These are phyloP conservation scores for Dendrocalamus latiflorus DNA, from an alignment of 202 grass and related monocot species.

Conservation along the genomic window DNA sequence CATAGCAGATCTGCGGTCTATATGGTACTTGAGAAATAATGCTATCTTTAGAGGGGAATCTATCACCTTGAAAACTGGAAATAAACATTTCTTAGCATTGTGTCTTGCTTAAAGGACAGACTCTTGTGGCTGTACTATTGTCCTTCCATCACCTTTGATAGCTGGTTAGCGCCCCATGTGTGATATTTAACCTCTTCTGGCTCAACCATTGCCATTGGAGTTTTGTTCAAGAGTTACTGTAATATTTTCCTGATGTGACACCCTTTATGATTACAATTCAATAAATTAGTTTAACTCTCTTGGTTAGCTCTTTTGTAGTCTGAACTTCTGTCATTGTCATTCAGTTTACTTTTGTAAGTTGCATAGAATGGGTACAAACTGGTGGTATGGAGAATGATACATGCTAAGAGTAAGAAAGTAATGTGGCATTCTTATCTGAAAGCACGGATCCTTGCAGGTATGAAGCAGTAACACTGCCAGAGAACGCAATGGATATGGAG, in stretches of 20 bases:
- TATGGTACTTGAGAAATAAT: constrained; percentile 9
- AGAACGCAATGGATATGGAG: too few species aligned
- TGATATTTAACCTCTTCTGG: neutral
- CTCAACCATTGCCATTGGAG: neutral
- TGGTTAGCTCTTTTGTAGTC: neutral
- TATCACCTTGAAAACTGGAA: neutral
- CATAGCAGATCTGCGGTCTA: neutral
- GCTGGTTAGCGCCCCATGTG: neutral
- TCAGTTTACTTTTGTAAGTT: constrained; percentile 1
- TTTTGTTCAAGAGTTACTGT: neutral
- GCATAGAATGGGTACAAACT: constrained; percentile 18
- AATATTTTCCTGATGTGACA: neutral
- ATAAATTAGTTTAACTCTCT: neutral
- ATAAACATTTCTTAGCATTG: neutral
- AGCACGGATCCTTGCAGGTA: too few species aligned
- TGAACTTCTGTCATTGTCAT: neutral
- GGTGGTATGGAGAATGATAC: too few species aligned
- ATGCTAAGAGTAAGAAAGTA: too few species aligned
- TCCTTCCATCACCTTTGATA: neutral
- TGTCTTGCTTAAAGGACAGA: neutral
- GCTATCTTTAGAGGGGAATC: neutral
- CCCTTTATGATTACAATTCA: neutral
- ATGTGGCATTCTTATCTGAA: too few species aligned
- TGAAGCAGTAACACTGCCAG: too few species aligned
- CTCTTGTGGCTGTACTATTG: neutral